Conservation (phyloP, 2,329 filamentous ascomycete species). For the Zymoseptoria ardabiliae region DNA sequence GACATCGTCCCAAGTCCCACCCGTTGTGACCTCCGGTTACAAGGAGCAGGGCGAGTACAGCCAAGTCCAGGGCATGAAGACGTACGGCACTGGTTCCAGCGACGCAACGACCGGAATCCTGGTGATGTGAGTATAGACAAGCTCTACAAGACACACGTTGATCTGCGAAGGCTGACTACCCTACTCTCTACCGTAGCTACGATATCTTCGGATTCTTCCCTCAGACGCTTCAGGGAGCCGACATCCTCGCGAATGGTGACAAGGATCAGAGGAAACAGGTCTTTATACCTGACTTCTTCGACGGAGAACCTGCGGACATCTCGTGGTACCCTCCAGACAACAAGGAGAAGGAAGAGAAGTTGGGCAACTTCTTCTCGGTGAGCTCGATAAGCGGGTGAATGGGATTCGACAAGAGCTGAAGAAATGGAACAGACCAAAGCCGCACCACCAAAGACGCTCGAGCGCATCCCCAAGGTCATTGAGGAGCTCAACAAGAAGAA, state of each 20-base stretch:
- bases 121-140: constrained; percentile 37
- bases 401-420: constrained; percentile 2
- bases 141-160: neutral
- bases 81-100: constrained; percentile 48
- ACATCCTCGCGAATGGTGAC: constrained; percentile 54
- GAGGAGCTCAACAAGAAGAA: constrained; percentile 46
- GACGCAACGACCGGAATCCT: constrained; percentile 51
- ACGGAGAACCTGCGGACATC: constrained; percentile 61
- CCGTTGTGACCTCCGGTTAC: constrained; percentile 45
- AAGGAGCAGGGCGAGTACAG: constrained; percentile 52
- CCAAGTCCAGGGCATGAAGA: constrained; percentile 54
- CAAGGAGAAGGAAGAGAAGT: constrained; percentile 53
- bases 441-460: constrained; percentile 50
- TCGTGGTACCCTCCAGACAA: constrained; percentile 40
- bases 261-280: constrained; percentile 71
- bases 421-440: constrained; percentile 37
- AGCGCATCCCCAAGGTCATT: constrained; percentile 49
- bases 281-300: constrained; percentile 88
- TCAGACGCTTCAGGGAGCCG: constrained; percentile 56
- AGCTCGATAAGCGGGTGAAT: neutral
- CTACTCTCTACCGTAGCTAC: constrained; percentile 16
- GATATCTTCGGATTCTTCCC: constrained; percentile 60
- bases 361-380: constrained; percentile 50
- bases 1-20: constrained; percentile 26
- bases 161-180: neutral